Percentiles rank a stretch among this genome's conserved stretches.
Evolutionary conservation across 495 filamentous ascomycete species (phyloP).

Genomic region (Neurospora sp.): DNA sequence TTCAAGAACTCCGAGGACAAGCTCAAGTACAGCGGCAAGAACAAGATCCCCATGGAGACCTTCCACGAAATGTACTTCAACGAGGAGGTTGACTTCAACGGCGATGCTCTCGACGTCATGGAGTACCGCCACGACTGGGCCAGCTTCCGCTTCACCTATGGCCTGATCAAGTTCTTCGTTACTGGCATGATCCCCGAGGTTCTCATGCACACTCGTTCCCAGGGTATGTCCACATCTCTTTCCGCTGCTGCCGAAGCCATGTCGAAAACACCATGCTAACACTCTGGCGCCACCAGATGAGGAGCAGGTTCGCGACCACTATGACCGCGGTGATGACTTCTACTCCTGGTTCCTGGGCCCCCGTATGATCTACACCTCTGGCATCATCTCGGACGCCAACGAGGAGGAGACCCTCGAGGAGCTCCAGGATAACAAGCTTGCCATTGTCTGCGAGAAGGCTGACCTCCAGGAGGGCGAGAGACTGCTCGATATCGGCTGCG

Average conservation of each 20-base stretch:
- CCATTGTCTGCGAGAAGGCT: constrained; percentile 79
- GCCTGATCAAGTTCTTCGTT: constrained; percentile 41
- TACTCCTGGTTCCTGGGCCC: constrained; percentile 86
- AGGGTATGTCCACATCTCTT: constrained; percentile 39
- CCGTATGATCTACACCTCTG: constrained; percentile 85
- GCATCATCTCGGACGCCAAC: constrained; percentile 66
- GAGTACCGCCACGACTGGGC: constrained; percentile 87
- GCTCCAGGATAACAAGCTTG: constrained; percentile 84
- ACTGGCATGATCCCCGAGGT: constrained; percentile 60
- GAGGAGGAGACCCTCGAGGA: constrained; percentile 72
- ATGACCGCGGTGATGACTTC: constrained; percentile 82
- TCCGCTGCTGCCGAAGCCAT: neutral
- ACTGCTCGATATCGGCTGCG: constrained; percentile 77
- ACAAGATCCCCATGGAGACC: constrained; percentile 76
- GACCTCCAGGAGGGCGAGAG: constrained; percentile 57
- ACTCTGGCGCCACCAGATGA: constrained; percentile 44
- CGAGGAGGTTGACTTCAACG: constrained; percentile 77
- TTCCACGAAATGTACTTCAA: constrained; percentile 89
- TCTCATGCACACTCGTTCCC: constrained; percentile 67
- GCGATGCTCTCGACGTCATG: constrained; percentile 65
- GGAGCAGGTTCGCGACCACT: constrained; percentile 80
- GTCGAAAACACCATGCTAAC: constrained; percentile 8
- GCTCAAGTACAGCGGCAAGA: constrained; percentile 62
- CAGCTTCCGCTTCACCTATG: constrained; percentile 65
- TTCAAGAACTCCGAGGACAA: constrained; percentile 70